Evolutionary conservation across 2,329 filamentous ascomycete species (phyloP).

Genomic region (Paecilomyces fulvus): DNA sequence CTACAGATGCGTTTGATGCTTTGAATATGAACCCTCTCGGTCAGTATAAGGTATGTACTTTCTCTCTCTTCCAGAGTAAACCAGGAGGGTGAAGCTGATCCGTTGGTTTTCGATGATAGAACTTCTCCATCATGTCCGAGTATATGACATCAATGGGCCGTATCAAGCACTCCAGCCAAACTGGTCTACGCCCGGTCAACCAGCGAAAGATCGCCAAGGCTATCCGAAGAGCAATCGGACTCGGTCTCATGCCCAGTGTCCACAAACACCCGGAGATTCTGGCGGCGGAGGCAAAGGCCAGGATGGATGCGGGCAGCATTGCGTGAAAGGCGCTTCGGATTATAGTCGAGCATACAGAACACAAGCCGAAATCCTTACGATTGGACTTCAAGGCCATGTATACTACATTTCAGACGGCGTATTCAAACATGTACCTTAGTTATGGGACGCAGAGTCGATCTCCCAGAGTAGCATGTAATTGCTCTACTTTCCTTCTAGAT

Average conservation of each 20-base stretch:
- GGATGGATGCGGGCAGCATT: conserved; percentile 12
- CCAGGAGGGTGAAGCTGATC: conserved; percentile 4
- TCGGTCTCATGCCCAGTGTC: conserved; percentile 86
- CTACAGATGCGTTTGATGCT: conserved; percentile 67
- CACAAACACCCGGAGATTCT: conserved; percentile 82
- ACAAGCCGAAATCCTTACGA: neutral
- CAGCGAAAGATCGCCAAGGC: conserved; percentile 92
- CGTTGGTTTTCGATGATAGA: conserved; percentile 45
- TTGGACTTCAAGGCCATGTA: neutral
- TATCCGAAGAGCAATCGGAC: conserved; percentile 75
- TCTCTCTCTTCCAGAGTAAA: neutral
- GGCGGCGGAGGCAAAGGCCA: conserved; percentile 27
- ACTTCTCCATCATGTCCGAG: conserved; percentile 85
- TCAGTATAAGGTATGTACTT: conserved; percentile 68
- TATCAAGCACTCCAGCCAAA: conserved; percentile 68
- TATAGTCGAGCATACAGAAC: neutral
- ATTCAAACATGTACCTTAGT: neutral
- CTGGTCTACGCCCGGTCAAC: conserved; percentile 77
- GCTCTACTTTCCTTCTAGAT: neutral
- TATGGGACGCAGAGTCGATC: neutral
- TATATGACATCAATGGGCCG: conserved; percentile 78
- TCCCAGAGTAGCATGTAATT: neutral
- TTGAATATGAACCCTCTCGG: conserved; percentile 71
- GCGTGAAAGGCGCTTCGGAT: neutral
- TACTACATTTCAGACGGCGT: neutral